Percentiles rank a stretch among this genome's conserved stretches.
phyloP scores from a whole-genome alignment of 2,329 filamentous ascomycete species.

The Aureobasidium melanogenum region DNA sequence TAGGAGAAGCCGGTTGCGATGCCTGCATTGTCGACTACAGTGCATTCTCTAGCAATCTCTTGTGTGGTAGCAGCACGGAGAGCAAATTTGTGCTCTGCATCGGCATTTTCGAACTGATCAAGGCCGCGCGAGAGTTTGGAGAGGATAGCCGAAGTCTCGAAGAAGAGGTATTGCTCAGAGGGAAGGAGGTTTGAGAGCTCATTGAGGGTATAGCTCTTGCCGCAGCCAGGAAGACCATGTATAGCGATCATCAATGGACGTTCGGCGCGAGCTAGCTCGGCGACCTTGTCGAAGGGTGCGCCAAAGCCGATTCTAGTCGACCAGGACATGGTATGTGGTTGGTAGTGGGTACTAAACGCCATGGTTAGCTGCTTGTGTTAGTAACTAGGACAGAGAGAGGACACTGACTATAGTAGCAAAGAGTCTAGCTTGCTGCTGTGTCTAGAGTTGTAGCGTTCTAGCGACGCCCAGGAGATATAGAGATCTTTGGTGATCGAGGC shows the following conservation, averaged over 20 bases:
- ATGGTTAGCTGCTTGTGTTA: neutral
- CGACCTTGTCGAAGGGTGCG: neutral
- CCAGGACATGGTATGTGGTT: neutral
- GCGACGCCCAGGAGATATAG: too few relatives aligned
- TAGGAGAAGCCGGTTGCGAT: neutral
- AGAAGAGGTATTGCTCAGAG: neutral
- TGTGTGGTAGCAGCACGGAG: neutral
- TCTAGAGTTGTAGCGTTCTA: too few relatives aligned
- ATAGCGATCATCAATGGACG: constrained; percentile 20
- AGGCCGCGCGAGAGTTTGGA: neutral
- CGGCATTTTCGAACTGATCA: neutral
- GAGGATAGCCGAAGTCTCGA: neutral
- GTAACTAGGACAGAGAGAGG: too few relatives aligned
- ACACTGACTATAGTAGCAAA: too few relatives aligned
- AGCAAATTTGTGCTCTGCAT: neutral
- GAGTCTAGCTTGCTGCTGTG: neutral
- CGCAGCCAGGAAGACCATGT: constrained; percentile 47
- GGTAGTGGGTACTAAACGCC: neutral
- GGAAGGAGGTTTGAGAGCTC: constrained; percentile 20
- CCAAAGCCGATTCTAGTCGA: neutral
- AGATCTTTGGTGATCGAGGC: too few relatives aligned
- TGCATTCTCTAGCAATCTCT: neutral
- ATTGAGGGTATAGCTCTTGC: constrained; percentile 41
- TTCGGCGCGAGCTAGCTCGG: neutral
- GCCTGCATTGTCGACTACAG: neutral